Percentiles rank a stretch among this genome's conserved stretches.
These are phyloP conservation scores for Discostella stelligeroides DNA, from an alignment of 108 stramenopile species.

Conservation along the genomic window DNA sequence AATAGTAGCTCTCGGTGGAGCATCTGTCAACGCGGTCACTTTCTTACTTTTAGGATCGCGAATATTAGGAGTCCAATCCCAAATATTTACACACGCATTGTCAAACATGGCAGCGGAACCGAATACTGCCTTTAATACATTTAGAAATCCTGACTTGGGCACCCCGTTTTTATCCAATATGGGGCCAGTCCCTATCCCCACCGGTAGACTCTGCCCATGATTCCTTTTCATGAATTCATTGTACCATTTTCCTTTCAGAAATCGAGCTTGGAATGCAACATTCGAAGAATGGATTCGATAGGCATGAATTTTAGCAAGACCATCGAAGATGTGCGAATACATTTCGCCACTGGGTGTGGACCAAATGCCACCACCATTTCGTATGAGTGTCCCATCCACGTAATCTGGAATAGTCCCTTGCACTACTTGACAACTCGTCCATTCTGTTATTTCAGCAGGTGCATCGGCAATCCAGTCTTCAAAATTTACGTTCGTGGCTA, in stretches of 20 bases:
- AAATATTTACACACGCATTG: constrained; percentile 50
- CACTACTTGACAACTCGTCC: constrained; percentile 3
- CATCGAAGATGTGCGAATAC: constrained; percentile 50
- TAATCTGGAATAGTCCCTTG: constrained; percentile 31
- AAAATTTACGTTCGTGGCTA: constrained; percentile 37
- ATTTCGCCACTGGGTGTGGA: not conserved
- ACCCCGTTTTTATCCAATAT: constrained; percentile 19
- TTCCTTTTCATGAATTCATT: not conserved
- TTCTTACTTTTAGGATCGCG: constrained; percentile 6
- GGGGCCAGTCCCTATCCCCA: constrained; percentile 40
- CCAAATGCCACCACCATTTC: constrained; percentile 48
- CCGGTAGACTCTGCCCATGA: not conserved
- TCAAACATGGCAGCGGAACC: constrained; percentile 35
- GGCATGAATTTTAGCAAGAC: constrained; percentile 42
- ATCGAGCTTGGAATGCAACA: constrained; percentile 16
- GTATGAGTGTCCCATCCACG: constrained; percentile 42
- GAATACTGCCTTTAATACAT: constrained; percentile 8
- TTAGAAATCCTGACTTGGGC: constrained; percentile 14
- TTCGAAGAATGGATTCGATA: constrained; percentile 20
- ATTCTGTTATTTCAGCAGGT: constrained; percentile 31
- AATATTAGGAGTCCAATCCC: constrained; percentile 31
- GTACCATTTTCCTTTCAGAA: constrained; percentile 35
- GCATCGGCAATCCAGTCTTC: constrained; percentile 50
- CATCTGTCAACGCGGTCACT: constrained; percentile 40
- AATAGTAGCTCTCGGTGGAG: constrained; percentile 43